phyloP scores from a whole-genome alignment of 2,329 filamentous ascomycete species.

The Diaporthe nobilis region DNA sequence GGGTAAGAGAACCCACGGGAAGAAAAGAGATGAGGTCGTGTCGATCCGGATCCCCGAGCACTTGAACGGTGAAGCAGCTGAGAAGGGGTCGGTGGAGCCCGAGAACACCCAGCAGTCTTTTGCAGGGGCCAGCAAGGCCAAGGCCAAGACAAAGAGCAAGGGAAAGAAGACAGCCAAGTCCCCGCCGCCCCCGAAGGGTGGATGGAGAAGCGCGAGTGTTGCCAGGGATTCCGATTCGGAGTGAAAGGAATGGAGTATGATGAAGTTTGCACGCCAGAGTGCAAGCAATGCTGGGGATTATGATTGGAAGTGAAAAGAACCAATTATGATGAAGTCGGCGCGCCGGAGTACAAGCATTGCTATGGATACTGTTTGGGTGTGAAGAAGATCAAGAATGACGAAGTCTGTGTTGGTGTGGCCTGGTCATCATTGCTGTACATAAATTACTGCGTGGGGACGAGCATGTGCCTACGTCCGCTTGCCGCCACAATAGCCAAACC shows the following conservation, averaged over 20 bases:
- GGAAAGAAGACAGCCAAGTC: background rate
- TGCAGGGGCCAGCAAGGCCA: background rate
- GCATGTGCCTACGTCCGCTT: background rate
- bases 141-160: background rate
- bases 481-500: background rate
- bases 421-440: background rate
- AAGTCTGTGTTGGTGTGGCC: background rate
- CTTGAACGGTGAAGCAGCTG: constrained; percentile 27
- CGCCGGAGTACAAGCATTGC: too few relatives aligned
- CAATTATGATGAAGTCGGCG: background rate
- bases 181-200: background rate
- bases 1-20: background rate
- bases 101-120: background rate
- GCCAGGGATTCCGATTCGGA: constrained; percentile 37
- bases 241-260: background rate
- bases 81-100: constrained; percentile 30
- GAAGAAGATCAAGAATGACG: background rate
- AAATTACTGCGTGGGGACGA: background rate
- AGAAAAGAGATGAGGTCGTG: background rate
- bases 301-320: background rate
- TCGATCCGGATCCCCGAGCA: constrained; percentile 32
- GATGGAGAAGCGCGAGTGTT: constrained; percentile 22
- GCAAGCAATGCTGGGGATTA: background rate
- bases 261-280: background rate
- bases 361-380: too few relatives aligned